These are phyloP conservation scores for Phlebopus sp. DNA, from an alignment of 1,284 basidiomycete species.

Conservation along the genomic window DNA sequence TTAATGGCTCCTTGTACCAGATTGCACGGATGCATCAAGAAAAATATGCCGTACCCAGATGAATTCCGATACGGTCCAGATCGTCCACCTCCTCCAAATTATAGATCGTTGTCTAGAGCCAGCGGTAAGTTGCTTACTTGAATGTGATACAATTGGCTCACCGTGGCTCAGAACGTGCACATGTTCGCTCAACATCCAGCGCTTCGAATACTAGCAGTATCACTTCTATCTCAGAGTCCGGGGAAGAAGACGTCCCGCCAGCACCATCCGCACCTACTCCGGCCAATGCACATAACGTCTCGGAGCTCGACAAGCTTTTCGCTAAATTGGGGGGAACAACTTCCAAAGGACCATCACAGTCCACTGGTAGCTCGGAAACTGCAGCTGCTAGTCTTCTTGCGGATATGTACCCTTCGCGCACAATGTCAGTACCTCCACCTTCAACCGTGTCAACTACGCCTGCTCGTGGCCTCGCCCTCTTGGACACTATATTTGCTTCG, in stretches of 20 bases:
- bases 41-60: constrained; percentile 64
- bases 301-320: constrained; percentile 64
- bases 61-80: constrained; percentile 66
- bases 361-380: constrained; percentile 23
- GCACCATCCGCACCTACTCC: constrained; percentile 14
- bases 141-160: constrained; percentile 11
- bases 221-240: constrained; percentile 34
- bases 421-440: constrained; percentile 32
- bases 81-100: constrained; percentile 47
- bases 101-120: constrained; percentile 30
- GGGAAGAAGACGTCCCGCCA: constrained; percentile 23
- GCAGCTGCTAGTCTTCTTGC: constrained; percentile 29
- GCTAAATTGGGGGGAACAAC: constrained; percentile 43
- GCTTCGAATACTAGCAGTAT: constrained; percentile 34
- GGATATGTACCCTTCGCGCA: constrained; percentile 22
- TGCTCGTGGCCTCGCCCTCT: constrained; percentile 41
- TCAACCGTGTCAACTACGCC: constrained; percentile 21
- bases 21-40: constrained; percentile 61
- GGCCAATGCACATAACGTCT: constrained; percentile 24
- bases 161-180: constrained; percentile 18
- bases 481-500: constrained; percentile 54
- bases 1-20: constrained; percentile 33
- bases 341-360: constrained; percentile 14
- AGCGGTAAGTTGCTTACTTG: constrained; percentile 23
- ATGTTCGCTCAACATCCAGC: constrained; percentile 29